phyloP scores from a whole-genome alignment of 2,329 filamentous ascomycete species.

The Verticillium nubilum region DNA sequence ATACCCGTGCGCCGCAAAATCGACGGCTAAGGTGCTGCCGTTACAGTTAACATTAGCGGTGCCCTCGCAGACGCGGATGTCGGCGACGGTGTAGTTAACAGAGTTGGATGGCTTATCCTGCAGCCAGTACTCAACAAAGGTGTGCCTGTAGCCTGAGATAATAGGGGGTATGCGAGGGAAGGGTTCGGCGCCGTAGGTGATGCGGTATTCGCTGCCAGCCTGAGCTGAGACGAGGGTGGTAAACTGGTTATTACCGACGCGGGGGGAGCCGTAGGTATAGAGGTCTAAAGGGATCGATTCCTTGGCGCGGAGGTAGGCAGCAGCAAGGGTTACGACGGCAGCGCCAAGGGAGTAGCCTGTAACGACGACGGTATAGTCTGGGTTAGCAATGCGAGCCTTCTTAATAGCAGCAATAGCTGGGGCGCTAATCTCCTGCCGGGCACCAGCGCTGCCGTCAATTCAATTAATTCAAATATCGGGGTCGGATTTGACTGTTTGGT shows the following conservation, averaged over 20 bases:
- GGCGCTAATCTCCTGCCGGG: slow-evolving; percentile 49
- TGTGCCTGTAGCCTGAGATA: slow-evolving; percentile 56
- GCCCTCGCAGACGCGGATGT: slow-evolving; percentile 44
- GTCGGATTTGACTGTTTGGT: too few species aligned
- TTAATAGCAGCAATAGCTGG: slow-evolving; percentile 36
- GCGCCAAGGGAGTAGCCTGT: slow-evolving; percentile 67
- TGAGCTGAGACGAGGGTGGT: slow-evolving; percentile 48
- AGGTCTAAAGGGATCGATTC: slow-evolving; percentile 44
- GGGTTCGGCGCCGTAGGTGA: slow-evolving; percentile 63
- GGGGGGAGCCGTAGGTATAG: slow-evolving; percentile 64
- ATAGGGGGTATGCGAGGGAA: slow-evolving; percentile 62
- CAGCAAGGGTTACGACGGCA: slow-evolving; percentile 56
- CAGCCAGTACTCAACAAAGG: slow-evolving; percentile 66
- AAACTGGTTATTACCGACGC: slow-evolving; percentile 54
- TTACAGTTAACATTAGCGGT: slow-evolving; percentile 44
- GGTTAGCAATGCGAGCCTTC: slow-evolving; percentile 37
- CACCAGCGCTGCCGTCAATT: too few species aligned
- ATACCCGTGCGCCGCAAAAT: slow-evolving; percentile 37
- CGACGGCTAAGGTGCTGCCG: slow-evolving; percentile 38
- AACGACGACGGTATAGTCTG: slow-evolving; percentile 47
- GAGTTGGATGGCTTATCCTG: slow-evolving; percentile 25
- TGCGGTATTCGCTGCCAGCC: slow-evolving; percentile 49
- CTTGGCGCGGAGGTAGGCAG: slow-evolving; percentile 44
- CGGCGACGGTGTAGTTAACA: slow-evolving; percentile 27
- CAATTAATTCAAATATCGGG: too few species aligned